Evolutionary conservation across 371 early-diverging fungal genomes (phyloP), one percentile per base, ranked within the genome.

Genomic region (Mucor indicus): DNA sequence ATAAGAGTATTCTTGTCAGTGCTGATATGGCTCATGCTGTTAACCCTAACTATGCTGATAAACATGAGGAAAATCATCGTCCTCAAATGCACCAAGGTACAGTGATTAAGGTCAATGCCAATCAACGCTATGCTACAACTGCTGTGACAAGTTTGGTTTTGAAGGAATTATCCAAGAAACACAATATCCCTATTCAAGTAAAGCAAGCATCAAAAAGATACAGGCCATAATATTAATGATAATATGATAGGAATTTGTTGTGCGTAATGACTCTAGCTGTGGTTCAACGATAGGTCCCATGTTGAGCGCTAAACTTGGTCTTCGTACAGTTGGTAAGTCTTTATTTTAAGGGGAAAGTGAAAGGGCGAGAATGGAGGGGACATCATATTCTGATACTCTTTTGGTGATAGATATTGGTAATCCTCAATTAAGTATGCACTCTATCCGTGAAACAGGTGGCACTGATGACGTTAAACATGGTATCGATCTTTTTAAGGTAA

Each of bases 241-340:
- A n/a, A 19, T 9, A 23, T 22, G 8, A 12, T n/a, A 62, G 60
- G 93, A 93, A 76, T 93, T 92, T 77, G 86, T 90, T 38, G 93
- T 93, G 23, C 81, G 94, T 55, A 95, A 93, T 64, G 97, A 96
- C 62, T 84, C 83, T 43, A 79, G 91, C 6, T 96, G 97, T 62
- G 97, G 97, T 4, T 89, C 90, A 22, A 95, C 96, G 22, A 96
- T 96, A 60, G 97, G 97, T 1, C 96, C 97, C 23, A 86, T 94
- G 81, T 73, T 96, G 24, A 86, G 87, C 60, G 87, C 95, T 20
- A 87, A 93, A 62, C 77, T 95, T 30, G 96, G 96, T 12, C 65
- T 96, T 47, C 81, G 94, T 48, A 95, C 97, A 22, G 74, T 96
- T 51, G 91, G 89, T 84, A 82, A 57, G 25, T 8, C 16, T 4